Evolutionary conservation across 1,284 basidiomycete genomes (phyloP).

Genomic region (Malassezia furfur): DNA sequence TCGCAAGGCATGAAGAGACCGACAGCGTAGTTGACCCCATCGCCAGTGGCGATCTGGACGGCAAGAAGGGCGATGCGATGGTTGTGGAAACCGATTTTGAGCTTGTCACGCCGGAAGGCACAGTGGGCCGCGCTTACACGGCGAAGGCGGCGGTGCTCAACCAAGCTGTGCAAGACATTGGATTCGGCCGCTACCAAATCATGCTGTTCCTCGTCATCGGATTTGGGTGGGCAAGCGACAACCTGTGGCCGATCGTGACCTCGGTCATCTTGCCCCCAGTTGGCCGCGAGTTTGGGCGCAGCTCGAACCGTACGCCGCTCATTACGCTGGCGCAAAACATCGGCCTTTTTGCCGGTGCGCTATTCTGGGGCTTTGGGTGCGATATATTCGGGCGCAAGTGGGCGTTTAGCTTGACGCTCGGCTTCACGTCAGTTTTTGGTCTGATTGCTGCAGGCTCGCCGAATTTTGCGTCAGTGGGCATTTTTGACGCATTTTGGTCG

Average conservation of each 20-base stretch:
- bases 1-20: too few species aligned
- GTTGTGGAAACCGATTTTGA: neutral
- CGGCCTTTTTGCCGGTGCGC: constrained; percentile 38
- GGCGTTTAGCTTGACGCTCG: constrained; percentile 38
- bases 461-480: constrained; percentile 29
- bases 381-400: constrained; percentile 37
- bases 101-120: neutral
- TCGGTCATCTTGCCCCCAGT: constrained; percentile 33
- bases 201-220: constrained; percentile 38
- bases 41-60: neutral
- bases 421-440: constrained; percentile 35
- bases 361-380: constrained; percentile 38
- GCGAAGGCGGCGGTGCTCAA: neutral
- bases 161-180: constrained; percentile 20
- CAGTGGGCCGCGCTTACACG: neutral
- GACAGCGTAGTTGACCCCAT: too few species aligned
- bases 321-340: constrained; percentile 28
- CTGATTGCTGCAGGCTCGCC: constrained; percentile 27
- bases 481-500: constrained; percentile 29
- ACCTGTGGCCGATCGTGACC: constrained; percentile 39
- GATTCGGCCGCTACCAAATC: constrained; percentile 34
- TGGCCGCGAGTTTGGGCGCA: neutral
- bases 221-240: constrained; percentile 40
- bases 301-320: constrained; percentile 2
- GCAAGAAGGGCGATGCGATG: neutral